These are phyloP conservation scores for Silybum marianum DNA, from an alignment of 129 eudicot species.

Conservation along the genomic window DNA sequence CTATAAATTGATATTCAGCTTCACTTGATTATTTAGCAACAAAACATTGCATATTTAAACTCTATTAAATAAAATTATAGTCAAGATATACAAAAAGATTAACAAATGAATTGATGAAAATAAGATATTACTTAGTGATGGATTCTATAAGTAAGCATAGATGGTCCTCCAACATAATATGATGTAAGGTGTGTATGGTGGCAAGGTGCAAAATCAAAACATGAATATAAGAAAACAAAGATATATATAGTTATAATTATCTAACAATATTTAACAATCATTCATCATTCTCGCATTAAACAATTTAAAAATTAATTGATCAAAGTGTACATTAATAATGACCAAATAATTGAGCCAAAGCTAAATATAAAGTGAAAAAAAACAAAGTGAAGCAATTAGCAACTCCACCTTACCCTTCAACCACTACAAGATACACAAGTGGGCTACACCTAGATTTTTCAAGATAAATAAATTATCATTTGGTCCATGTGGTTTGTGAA, in stretches of 20 bases:
- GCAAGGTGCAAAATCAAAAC: neutral
- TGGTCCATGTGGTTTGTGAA: too few species aligned
- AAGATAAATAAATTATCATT: too few species aligned
- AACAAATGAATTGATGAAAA: too few species aligned
- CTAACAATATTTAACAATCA: neutral
- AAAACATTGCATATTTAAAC: too few species aligned
- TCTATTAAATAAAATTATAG: too few species aligned
- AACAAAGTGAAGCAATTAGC: conserved; percentile 12
- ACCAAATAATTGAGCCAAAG: conserved; percentile 16
- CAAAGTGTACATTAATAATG: conserved; percentile 11
- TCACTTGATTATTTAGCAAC: too few species aligned
- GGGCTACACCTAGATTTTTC: conserved; percentile 19
- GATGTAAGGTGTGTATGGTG: neutral
- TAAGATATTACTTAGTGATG: too few species aligned
- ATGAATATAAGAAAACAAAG: neutral
- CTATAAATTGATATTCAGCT: too few species aligned
- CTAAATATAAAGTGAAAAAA: conserved; percentile 9
- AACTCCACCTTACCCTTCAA: conserved; percentile 19
- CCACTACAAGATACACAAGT: conserved; percentile 24
- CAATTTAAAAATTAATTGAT: neutral
- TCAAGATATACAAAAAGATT: too few species aligned
- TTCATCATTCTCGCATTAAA: neutral
- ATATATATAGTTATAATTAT: neutral
- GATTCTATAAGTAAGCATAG: too few species aligned
- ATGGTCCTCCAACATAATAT: too few species aligned